Base-by-base conservation (phyloP, 495 filamentous ascomycete genomes). In the Neurospora tetrasperma region DNA sequence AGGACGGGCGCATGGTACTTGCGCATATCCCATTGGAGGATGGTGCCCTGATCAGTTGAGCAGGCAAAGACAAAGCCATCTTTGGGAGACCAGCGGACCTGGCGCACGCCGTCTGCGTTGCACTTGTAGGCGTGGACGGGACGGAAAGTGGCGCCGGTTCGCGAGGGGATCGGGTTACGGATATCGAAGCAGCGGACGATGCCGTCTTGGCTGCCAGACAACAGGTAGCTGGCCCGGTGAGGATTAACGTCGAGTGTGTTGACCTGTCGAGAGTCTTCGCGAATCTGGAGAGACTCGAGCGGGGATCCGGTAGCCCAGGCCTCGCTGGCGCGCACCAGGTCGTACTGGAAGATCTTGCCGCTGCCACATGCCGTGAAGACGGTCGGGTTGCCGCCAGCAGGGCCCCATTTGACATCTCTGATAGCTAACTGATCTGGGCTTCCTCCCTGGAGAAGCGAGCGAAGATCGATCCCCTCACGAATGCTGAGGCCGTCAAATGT, bases 131-230 rank as follows among this genome's bases (percentile, higher is more conserved):
- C 78, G 40, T 84, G 79, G 70, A 80, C 74, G 10, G 80, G 77
- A 42, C 82, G 80, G 66, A 86, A 87, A 14, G 83, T 83, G 31
- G 76, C 78, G 31, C 83, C 85, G 62, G 77, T 82, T 0, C 83
- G 77, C 18, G 81, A 81, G 40, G 77, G 70, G 46, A 78, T 71
- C 9, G 84, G 82, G 14, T 78, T 75, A 71, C 83, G 82, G 38
- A 88, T 77, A 72, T 88, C 87, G 74, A 87, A 87, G 73, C 80
- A 88, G 70, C 93, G 91, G 69, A 97, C 92, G 16, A 91, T 92
- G 71, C 92, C 92, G 85, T 98, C 96, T 82, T 97, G 94, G 79
- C 94, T 94, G 35, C 92, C 96, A 5, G 94, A 97, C 35, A 98
- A 85, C 43, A 98, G 81, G 84, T 90, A 88, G 72, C 88, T 89